A percentile compares a stretch with the other conserved stretches of the same genome.
phyloP scores from a whole-genome alignment of 768 basidiomycete species.

The Xanthoconium stramineum region DNA sequence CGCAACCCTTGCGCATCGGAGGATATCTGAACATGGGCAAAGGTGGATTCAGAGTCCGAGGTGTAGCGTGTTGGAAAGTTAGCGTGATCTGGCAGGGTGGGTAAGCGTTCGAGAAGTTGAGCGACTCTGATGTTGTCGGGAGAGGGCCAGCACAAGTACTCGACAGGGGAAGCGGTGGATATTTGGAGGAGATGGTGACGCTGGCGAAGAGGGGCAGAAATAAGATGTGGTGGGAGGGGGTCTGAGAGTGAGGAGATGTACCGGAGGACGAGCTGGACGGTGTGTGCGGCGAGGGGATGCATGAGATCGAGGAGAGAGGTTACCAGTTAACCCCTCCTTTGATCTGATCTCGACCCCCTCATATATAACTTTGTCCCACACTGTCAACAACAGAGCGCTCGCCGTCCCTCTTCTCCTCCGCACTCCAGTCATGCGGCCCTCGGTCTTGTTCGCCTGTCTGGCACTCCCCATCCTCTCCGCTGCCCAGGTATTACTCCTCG shows the following conservation, averaged over 20 bases:
- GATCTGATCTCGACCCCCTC: conserved; percentile 8
- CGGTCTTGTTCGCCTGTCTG: conserved; percentile 32
- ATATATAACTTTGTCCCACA: conserved; percentile 7
- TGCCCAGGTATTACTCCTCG: conserved; percentile 31
- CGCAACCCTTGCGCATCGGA: conserved; percentile 40
- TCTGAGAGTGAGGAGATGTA: conserved; percentile 52
- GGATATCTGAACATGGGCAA: conserved; percentile 56
- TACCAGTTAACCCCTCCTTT: background rate
- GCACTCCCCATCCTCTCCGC: conserved; percentile 23
- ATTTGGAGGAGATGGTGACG: conserved; percentile 64
- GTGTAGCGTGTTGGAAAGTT: conserved; percentile 36
- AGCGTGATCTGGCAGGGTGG: conserved; percentile 25
- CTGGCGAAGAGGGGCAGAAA: conserved; percentile 58
- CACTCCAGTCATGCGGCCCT: conserved; percentile 24
- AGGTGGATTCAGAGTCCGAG: conserved; percentile 48
- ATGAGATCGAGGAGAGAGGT: conserved; percentile 19
- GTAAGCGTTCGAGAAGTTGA: conserved; percentile 43
- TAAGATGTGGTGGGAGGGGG: conserved; percentile 57
- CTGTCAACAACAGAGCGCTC: background rate
- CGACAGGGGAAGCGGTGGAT: conserved; percentile 42
- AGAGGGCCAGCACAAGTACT: conserved; percentile 71
- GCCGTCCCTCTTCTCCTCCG: background rate
- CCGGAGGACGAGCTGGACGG: conserved; percentile 49
- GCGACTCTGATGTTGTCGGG: conserved; percentile 33
- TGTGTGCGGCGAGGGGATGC: conserved; percentile 34